Percentiles rank a stretch among this genome's conserved stretches.
Conservation (phyloP, 2,329 filamentous ascomycete genomes). For the Trichoderma aggressivum region DNA sequence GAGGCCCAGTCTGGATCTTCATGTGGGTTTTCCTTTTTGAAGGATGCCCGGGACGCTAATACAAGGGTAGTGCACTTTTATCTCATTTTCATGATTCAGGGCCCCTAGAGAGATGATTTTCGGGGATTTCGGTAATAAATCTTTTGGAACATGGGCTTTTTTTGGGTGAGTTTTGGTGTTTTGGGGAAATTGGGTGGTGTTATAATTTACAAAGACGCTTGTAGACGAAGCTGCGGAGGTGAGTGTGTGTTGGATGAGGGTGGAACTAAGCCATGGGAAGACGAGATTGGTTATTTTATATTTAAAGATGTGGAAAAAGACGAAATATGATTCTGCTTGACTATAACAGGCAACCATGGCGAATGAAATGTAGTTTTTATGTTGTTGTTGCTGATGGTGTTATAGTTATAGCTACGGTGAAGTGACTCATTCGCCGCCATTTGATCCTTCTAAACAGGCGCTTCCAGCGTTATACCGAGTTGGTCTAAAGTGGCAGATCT, state of each 20-base stretch:
- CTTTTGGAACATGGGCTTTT: not conserved
- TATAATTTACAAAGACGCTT: not conserved
- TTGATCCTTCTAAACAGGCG: not conserved
- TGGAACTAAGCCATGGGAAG: not conserved
- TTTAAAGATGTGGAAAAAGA: not conserved
- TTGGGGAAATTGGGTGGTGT: not conserved
- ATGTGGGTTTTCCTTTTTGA: not conserved
- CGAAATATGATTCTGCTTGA: not conserved
- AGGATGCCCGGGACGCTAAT: not conserved
- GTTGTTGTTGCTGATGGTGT: not conserved
- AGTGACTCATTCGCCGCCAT: not conserved
- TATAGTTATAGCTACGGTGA: not conserved
- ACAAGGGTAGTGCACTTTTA: not conserved
- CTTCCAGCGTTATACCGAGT: not conserved
- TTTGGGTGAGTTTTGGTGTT: not conserved
- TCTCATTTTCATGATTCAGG: not conserved
- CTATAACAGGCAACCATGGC: not conserved
- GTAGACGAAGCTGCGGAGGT: not conserved
- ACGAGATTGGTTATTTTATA: not conserved
- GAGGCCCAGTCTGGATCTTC: constrained; percentile 4
- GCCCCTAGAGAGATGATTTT: not conserved
- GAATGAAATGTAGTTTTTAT: not conserved
- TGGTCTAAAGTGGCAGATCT: not conserved
- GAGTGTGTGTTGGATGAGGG: not conserved
- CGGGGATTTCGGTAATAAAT: not conserved